Percentiles rank a stretch among this genome's conserved stretches.
phyloP scores from a whole-genome alignment of 257 asterid genomes.

The Catharanthus roseus region DNA sequence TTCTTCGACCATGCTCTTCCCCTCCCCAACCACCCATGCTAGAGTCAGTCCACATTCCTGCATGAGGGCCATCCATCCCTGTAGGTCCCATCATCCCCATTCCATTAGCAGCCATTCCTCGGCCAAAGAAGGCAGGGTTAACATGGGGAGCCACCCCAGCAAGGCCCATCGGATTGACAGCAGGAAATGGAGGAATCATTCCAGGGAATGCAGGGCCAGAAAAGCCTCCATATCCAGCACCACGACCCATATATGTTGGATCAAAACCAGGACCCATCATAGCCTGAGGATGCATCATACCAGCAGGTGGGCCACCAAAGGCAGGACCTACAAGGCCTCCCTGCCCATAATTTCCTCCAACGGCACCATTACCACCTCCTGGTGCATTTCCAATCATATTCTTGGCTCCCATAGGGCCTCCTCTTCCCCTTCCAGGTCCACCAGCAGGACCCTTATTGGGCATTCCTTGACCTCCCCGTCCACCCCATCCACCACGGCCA shows the following conservation, averaged over 20 bases:
- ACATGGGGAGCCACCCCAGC: slow-evolving; percentile 58
- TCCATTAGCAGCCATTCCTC: slow-evolving; percentile 48
- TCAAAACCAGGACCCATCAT: slow-evolving; percentile 60
- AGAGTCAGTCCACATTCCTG: slow-evolving; percentile 49
- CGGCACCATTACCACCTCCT: slow-evolving; percentile 27
- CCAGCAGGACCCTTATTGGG: slow-evolving; percentile 60
- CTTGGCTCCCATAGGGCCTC: slow-evolving; percentile 34
- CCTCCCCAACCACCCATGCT: slow-evolving; percentile 49
- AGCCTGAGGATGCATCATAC: slow-evolving; percentile 47
- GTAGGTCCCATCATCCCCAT: slow-evolving; percentile 48
- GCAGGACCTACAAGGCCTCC: slow-evolving; percentile 32
- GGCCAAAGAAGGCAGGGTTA: slow-evolving; percentile 53
- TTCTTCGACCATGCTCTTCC: slow-evolving; percentile 44
- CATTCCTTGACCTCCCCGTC: slow-evolving; percentile 57
- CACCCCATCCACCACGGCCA: slow-evolving; percentile 47
- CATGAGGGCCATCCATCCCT: slow-evolving; percentile 47
- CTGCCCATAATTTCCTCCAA: slow-evolving; percentile 41
- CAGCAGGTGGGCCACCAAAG: slow-evolving; percentile 42
- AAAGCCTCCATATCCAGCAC: slow-evolving; percentile 53
- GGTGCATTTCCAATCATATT: slow-evolving; percentile 38
- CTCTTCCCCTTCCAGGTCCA: slow-evolving; percentile 61
- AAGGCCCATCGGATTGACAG: slow-evolving; percentile 43
- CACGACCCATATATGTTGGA: slow-evolving; percentile 52
- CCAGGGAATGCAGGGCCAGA: slow-evolving; percentile 50
- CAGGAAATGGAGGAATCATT: slow-evolving; percentile 42